Evolutionary conservation across 306 rosid genomes (phyloP).

Genomic region (Coriaria nepalensis): DNA sequence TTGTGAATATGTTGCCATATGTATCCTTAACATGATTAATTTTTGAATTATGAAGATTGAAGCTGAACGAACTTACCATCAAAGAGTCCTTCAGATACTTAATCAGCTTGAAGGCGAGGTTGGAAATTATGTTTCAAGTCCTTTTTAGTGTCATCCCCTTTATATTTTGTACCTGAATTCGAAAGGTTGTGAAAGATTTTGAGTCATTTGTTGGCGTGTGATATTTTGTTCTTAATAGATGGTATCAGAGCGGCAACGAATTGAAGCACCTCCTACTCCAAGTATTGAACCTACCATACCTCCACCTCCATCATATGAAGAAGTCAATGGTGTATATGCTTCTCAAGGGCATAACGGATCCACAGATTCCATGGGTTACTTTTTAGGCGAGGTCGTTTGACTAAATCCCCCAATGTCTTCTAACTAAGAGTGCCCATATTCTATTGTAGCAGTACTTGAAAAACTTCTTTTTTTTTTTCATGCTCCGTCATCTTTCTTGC

Average conservation of each 20-base stretch:
- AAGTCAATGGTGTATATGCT: conserved; percentile 68
- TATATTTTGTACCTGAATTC: not conserved
- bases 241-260: conserved; percentile 76
- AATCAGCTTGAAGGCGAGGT: conserved; percentile 98
- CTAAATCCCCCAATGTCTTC: not conserved
- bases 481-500: conserved; percentile 8
- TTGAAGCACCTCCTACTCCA: conserved; percentile 81
- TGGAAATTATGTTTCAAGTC: conserved; percentile 8
- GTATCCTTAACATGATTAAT: conserved; percentile 11
- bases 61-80: conserved; percentile 86
- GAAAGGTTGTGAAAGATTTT: conserved; percentile 2
- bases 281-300: conserved; percentile 52
- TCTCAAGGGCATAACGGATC: conserved; percentile 56
- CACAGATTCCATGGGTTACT: conserved; percentile 61
- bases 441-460: not conserved
- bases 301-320: conserved; percentile 88
- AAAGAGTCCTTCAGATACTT: conserved; percentile 68
- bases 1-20: conserved; percentile 2
- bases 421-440: not conserved
- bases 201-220: not conserved
- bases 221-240: conserved; percentile 37
- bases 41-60: conserved; percentile 52
- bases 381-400: conserved; percentile 74
- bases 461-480: conserved; percentile 7
- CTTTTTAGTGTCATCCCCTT: conserved; percentile 3